phyloP scores from a whole-genome alignment of 2,329 filamentous ascomycete species.

The Pseudogymnoascus sp. region DNA sequence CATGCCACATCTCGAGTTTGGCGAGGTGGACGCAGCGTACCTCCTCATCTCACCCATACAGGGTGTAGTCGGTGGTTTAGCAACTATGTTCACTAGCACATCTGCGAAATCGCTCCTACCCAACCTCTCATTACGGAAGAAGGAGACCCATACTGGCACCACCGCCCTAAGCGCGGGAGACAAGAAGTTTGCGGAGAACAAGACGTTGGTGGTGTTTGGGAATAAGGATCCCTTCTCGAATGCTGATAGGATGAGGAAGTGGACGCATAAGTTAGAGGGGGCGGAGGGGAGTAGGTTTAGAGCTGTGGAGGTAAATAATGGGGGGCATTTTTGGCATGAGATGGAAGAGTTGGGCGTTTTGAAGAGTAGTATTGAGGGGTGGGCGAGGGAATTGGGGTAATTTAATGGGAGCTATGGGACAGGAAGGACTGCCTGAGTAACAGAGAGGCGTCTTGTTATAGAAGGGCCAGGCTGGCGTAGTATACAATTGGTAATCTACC shows the following conservation, averaged over 20 bases:
- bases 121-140: background rate
- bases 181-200: conserved; percentile 47
- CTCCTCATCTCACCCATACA: conserved; percentile 62
- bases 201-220: conserved; percentile 66
- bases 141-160: conserved; percentile 23
- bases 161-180: conserved; percentile 29
- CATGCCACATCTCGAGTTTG: conserved; percentile 15
- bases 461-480: background rate
- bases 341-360: conserved; percentile 8
- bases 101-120: conserved; percentile 23
- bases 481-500: background rate
- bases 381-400: background rate
- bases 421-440: background rate
- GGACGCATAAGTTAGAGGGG: conserved; percentile 48
- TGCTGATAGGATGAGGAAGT: conserved; percentile 53
- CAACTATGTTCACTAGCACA: conserved; percentile 40
- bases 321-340: conserved; percentile 45
- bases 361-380: background rate
- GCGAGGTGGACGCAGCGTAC: conserved; percentile 39
- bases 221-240: conserved; percentile 67
- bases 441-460: background rate
- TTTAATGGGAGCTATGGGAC: background rate
- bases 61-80: conserved; percentile 50
- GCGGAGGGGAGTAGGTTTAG: conserved; percentile 25
- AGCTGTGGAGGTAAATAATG: conserved; percentile 37